phyloP scores from a whole-genome alignment of 768 basidiomycete genomes.

The Bullera alba region DNA sequence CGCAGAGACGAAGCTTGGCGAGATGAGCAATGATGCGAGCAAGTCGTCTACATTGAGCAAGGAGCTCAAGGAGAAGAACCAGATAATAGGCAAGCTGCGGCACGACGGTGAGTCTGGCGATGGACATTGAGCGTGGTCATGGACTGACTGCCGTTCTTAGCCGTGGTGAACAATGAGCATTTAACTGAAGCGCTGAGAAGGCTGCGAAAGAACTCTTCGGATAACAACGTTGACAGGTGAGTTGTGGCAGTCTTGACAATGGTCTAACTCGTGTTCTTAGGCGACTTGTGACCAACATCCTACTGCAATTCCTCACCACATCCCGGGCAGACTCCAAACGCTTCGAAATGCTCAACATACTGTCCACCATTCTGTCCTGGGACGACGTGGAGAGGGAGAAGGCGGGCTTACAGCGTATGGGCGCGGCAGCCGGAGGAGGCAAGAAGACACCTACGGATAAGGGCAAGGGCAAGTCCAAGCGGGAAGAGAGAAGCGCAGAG shows the following conservation, averaged over 20 bases:
- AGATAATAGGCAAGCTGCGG: slow-evolving; percentile 88
- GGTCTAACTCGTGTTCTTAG: slow-evolving; percentile 44
- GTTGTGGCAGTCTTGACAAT: slow-evolving; percentile 5
- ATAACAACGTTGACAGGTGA: slow-evolving; percentile 73
- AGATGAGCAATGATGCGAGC: slow-evolving; percentile 60
- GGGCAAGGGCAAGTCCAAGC: slow-evolving; percentile 17
- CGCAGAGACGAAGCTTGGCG: slow-evolving; percentile 79
- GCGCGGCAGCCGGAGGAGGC: slow-evolving; percentile 16
- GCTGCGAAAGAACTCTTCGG: slow-evolving; percentile 71
- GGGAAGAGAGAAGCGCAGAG: slow-evolving; percentile 56
- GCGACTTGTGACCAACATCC: slow-evolving; percentile 86
- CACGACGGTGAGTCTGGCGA: slow-evolving; percentile 68
- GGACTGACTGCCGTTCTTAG: slow-evolving; percentile 48
- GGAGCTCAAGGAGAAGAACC: slow-evolving; percentile 89
- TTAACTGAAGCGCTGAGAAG: slow-evolving; percentile 95
- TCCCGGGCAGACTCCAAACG: slow-evolving; percentile 88
- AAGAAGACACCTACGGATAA: slow-evolving; percentile 6
- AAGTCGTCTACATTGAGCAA: slow-evolving; percentile 70
- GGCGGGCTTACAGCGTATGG: slow-evolving; percentile 69
- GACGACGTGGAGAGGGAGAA: slow-evolving; percentile 81
- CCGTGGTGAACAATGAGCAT: slow-evolving; percentile 95
- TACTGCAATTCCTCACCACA: slow-evolving; percentile 81
- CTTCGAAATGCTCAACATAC: slow-evolving; percentile 88
- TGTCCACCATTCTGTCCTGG: slow-evolving; percentile 89
- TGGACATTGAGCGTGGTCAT: background rate